Conservation (phyloP, 148 eudicot genomes). For the Camellia lanceoleosa region DNA sequence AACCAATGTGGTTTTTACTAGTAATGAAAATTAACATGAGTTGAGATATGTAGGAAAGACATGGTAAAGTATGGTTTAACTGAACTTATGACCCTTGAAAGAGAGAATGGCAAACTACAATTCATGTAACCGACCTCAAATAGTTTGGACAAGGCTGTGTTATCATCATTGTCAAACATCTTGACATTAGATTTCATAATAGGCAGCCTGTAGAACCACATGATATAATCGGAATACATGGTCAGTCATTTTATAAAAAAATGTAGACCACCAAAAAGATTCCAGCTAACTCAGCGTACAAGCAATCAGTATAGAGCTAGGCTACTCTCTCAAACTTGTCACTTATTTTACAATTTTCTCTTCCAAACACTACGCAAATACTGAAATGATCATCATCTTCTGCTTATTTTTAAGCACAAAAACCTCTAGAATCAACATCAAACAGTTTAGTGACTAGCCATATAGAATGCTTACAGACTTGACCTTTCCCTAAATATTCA, state of each 20-base stretch:
- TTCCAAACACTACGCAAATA: slow-evolving; percentile 4
- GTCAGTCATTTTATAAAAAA: neutral
- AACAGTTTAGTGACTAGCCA: too few relatives aligned
- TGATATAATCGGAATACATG: neutral
- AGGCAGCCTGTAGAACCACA: neutral
- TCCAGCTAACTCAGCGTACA: neutral
- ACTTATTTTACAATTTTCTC: neutral
- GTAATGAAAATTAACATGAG: neutral
- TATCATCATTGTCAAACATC: neutral
- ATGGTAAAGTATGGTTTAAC: neutral
- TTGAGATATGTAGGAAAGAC: neutral
- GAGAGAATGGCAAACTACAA: neutral
- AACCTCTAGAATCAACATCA: too few relatives aligned
- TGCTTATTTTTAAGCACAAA: neutral
- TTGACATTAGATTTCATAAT: neutral
- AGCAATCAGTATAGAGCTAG: neutral
- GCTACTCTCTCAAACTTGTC: neutral
- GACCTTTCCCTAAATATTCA: too few relatives aligned
- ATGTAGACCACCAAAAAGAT: neutral
- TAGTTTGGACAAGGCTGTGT: neutral
- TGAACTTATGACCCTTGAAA: neutral
- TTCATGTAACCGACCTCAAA: slow-evolving; percentile 5
- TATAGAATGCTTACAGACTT: too few relatives aligned
- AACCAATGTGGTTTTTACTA: neutral
- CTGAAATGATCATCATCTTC: neutral